Conservation (phyloP, 148 eudicot genomes). For the Nepenthes gracilis region DNA sequence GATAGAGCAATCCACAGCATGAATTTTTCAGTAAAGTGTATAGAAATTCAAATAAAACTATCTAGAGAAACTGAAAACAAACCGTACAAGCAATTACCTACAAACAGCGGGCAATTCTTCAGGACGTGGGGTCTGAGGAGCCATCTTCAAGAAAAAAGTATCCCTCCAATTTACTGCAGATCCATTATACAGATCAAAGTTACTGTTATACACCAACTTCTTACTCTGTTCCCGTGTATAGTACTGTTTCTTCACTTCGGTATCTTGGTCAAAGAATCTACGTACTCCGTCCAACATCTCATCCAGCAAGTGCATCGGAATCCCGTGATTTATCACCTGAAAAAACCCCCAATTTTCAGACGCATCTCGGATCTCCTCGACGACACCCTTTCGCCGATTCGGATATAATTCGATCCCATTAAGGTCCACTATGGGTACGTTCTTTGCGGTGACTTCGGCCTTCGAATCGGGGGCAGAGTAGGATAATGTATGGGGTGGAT, state of each 20-base stretch:
- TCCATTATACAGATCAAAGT: constrained; percentile 29
- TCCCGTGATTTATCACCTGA: constrained; percentile 47
- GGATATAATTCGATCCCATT: constrained; percentile 6
- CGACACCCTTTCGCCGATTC: background rate
- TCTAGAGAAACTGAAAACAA: background rate
- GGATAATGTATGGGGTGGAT: constrained; percentile 1
- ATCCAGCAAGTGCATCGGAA: constrained; percentile 21
- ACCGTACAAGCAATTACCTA: constrained; percentile 9
- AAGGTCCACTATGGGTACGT: constrained; percentile 24
- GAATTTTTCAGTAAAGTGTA: too few relatives aligned
- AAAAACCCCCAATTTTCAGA: constrained; percentile 38
- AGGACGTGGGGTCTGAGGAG: constrained; percentile 20
- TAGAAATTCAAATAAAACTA: too few relatives aligned
- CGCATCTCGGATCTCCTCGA: constrained; percentile 19
- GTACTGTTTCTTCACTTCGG: constrained; percentile 24
- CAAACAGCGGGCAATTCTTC: constrained; percentile 25
- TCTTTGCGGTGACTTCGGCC: background rate
- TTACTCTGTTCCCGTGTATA: constrained; percentile 24
- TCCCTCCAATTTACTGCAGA: constrained; percentile 34
- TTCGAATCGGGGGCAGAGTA: background rate
- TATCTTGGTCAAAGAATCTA: constrained; percentile 32
- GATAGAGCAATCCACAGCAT: too few relatives aligned
- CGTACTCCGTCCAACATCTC: constrained; percentile 29
- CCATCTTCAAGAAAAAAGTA: constrained; percentile 17
- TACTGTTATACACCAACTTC: constrained; percentile 20